Percentiles rank a stretch among this genome's conserved stretches.
These are phyloP conservation scores for Amanita molliuscula DNA, from an alignment of 768 basidiomycete genomes.

Conservation along the genomic window DNA sequence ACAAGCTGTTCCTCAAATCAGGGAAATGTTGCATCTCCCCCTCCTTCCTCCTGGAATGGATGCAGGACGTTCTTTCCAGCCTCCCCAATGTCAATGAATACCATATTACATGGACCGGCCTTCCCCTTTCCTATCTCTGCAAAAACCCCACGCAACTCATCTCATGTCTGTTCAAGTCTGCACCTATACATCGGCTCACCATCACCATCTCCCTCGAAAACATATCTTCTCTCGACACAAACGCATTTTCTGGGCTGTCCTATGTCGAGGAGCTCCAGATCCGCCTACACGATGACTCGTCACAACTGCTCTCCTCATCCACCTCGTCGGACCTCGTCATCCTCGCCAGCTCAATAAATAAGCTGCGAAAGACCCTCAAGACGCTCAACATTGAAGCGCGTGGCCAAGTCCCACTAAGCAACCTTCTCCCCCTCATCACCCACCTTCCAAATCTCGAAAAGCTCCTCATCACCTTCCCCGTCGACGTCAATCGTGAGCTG, in stretches of 20 bases:
- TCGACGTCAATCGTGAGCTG: slow-evolving; percentile 26
- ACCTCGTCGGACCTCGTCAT: not conserved
- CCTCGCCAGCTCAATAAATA: slow-evolving; percentile 28
- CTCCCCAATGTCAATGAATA: slow-evolving; percentile 38
- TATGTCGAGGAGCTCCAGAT: slow-evolving; percentile 2
- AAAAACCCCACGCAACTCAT: slow-evolving; percentile 12
- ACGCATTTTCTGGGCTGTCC: not conserved
- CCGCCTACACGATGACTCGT: slow-evolving; percentile 13
- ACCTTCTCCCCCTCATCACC: slow-evolving; percentile 25
- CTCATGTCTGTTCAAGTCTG: slow-evolving; percentile 4
- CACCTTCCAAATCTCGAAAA: slow-evolving; percentile 23
- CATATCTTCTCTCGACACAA: slow-evolving; percentile 4
- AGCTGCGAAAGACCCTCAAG: slow-evolving; percentile 24
- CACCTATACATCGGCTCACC: slow-evolving; percentile 7
- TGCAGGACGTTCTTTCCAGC: slow-evolving; percentile 25
- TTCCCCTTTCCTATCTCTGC: slow-evolving; percentile 22
- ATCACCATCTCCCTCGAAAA: slow-evolving; percentile 12
- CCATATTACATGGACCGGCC: slow-evolving; percentile 39
- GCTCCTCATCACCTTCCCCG: slow-evolving; percentile 29
- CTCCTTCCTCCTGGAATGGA: not conserved
- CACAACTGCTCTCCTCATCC: slow-evolving; percentile 10
- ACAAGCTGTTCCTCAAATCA: slow-evolving; percentile 2
- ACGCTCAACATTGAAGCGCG: slow-evolving; percentile 30
- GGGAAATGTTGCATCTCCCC: slow-evolving; percentile 2
- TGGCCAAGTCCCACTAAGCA: slow-evolving; percentile 34